These are phyloP conservation scores for Vitis rupestris DNA, from an alignment of 164 flowering plant genomes.

Conservation along the genomic window DNA sequence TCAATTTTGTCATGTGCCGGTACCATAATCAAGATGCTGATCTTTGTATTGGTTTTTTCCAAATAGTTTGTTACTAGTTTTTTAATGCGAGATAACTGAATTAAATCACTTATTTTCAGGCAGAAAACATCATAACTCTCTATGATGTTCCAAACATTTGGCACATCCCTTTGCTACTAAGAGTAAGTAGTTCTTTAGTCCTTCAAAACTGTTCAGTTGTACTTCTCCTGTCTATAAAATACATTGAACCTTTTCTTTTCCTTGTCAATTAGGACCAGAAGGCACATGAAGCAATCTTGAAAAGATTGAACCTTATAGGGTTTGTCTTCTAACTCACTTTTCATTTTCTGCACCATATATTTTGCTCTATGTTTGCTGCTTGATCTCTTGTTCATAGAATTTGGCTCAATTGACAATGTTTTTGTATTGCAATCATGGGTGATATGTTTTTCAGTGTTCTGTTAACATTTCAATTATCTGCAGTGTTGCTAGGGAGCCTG, in stretches of 20 bases:
- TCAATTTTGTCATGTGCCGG: constrained; percentile 93
- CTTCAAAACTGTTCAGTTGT: not conserved
- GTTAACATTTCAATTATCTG: constrained; percentile 5
- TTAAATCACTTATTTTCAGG: constrained; percentile 28
- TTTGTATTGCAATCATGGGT: too few species aligned
- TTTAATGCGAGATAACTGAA: too few species aligned
- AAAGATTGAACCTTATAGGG: constrained; percentile 73
- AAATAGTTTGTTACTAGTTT: too few species aligned
- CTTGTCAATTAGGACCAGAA: constrained; percentile 66
- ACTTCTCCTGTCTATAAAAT: too few species aligned
- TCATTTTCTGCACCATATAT: not conserved
- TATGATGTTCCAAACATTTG: constrained; percentile 88
- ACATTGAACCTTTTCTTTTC: too few species aligned
- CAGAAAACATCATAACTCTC: constrained; percentile 62
- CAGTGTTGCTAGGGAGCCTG: constrained; percentile 61
- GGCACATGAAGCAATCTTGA: constrained; percentile 92
- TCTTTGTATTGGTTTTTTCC: too few species aligned
- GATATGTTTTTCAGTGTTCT: too few species aligned
- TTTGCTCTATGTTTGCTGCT: not conserved
- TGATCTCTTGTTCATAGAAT: too few species aligned
- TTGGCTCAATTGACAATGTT: too few species aligned
- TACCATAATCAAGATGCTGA: constrained; percentile 20
- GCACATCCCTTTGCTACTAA: constrained; percentile 79
- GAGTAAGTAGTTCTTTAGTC: constrained; percentile 41
- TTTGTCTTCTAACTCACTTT: constrained; percentile 33